phyloP scores from a whole-genome alignment of 495 filamentous ascomycete genomes.

The Penicillium maclennaniae region DNA sequence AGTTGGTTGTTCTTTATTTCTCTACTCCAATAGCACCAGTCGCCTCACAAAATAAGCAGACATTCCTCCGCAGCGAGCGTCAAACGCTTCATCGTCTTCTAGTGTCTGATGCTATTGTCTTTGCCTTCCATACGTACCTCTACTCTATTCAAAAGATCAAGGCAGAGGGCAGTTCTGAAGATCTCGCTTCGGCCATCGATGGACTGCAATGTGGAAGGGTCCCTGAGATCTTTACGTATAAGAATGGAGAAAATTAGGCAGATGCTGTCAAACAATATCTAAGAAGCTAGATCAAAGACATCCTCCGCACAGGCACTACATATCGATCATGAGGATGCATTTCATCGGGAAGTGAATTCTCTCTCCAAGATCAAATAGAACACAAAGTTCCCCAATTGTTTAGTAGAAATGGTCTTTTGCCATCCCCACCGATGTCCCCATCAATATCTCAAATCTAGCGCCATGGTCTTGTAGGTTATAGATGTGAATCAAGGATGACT shows the following conservation, averaged over 20 bases:
- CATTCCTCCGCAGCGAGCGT: slow-evolving; percentile 64
- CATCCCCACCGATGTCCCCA: too few relatives aligned
- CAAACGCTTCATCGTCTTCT: slow-evolving; percentile 76
- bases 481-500: too few relatives aligned
- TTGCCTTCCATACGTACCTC: slow-evolving; percentile 77
- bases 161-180: slow-evolving; percentile 61
- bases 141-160: slow-evolving; percentile 66
- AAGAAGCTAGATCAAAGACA: background rate
- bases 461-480: too few relatives aligned
- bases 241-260: slow-evolving; percentile 40
- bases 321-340: too few relatives aligned
- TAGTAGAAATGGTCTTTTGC: too few relatives aligned
- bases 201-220: slow-evolving; percentile 66
- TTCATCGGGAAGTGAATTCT: too few relatives aligned
- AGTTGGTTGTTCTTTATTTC: slow-evolving; percentile 28
- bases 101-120: slow-evolving; percentile 60
- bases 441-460: too few relatives aligned
- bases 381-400: too few relatives aligned
- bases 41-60: too few relatives aligned
- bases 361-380: too few relatives aligned
- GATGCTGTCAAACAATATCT: slow-evolving; percentile 1
- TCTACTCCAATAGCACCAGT: too few relatives aligned
- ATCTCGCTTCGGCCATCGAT: slow-evolving; percentile 67
- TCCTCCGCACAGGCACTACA: too few relatives aligned
- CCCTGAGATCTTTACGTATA: slow-evolving; percentile 65